phyloP scores from a whole-genome alignment of 306 rosid genomes.

The Lagenaria siceraria region DNA sequence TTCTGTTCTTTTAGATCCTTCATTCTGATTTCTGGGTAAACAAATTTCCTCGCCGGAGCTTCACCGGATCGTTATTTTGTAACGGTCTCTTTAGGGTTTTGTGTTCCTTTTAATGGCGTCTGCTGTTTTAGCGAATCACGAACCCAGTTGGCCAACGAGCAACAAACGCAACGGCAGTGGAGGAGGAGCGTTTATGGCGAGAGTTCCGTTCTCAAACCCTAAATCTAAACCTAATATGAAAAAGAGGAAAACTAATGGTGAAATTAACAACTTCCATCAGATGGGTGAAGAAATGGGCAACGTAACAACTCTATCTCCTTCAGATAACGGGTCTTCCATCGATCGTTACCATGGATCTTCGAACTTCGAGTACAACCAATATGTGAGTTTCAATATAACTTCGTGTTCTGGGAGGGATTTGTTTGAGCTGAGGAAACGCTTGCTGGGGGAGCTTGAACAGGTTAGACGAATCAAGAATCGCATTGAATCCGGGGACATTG shows the following conservation, averaged over 20 bases:
- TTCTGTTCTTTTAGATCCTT: slow-evolving; percentile 21
- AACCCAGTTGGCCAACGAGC: slow-evolving; percentile 56
- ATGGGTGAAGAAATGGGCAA: slow-evolving; percentile 29
- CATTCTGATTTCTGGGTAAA: slow-evolving; percentile 13
- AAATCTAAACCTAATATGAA: slow-evolving; percentile 46
- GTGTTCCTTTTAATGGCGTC: slow-evolving; percentile 42
- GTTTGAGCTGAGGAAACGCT: slow-evolving; percentile 42
- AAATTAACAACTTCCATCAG: slow-evolving; percentile 13
- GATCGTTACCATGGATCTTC: slow-evolving; percentile 37
- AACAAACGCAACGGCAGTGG: slow-evolving; percentile 37
- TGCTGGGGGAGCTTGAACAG: slow-evolving; percentile 54
- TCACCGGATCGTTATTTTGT: slow-evolving; percentile 16
- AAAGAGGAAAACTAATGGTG: slow-evolving; percentile 30
- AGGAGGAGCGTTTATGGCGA: slow-evolving; percentile 79
- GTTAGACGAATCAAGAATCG: slow-evolving; percentile 47
- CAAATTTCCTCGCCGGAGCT: slow-evolving; percentile 30
- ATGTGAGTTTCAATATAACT: slow-evolving; percentile 42
- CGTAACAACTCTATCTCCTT: slow-evolving; percentile 51
- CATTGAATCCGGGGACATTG: slow-evolving; percentile 44
- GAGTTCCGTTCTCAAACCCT: slow-evolving; percentile 53
- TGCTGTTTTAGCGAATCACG: slow-evolving; percentile 70
- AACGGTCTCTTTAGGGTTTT: slow-evolving; percentile 9
- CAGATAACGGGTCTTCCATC: slow-evolving; percentile 80
- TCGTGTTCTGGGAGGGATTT: slow-evolving; percentile 52
- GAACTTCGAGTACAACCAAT: slow-evolving; percentile 28